Conservation (phyloP, 2,329 filamentous ascomycete species). For the Bipolaris gigantea region DNA sequence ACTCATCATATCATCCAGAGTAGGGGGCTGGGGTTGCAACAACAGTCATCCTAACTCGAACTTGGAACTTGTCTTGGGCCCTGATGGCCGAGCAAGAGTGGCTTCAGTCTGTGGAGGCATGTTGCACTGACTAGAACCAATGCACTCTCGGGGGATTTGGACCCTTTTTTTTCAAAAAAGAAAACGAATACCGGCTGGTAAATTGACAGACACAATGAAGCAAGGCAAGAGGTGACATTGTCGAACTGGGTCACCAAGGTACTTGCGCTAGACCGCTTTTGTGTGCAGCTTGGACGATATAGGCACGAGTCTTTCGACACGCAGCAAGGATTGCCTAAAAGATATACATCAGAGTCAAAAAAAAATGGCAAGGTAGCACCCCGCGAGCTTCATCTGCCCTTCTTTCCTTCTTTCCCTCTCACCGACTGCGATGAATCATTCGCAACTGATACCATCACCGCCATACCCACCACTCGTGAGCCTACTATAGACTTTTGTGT, state of each 20-base stretch:
- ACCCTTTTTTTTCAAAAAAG: neutral
- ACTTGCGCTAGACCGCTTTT: conserved; percentile 4
- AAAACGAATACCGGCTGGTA: too few relatives aligned
- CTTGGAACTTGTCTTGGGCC: neutral
- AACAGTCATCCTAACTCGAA: neutral
- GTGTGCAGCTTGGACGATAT: neutral
- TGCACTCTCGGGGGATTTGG: neutral
- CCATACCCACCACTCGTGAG: neutral
- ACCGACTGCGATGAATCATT: neutral
- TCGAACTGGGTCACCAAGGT: conserved; percentile 9
- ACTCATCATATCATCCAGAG: neutral
- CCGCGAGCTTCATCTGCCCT: neutral
- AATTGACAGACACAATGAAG: neutral
- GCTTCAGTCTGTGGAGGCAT: neutral
- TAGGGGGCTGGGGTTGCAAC: neutral
- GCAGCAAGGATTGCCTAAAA: neutral
- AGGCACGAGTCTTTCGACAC: neutral
- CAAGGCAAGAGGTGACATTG: neutral
- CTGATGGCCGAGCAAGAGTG: neutral
- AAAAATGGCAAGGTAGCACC: neutral
- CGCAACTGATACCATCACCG: neutral
- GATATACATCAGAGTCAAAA: neutral
- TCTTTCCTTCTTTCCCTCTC: neutral
- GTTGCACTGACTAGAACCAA: neutral
- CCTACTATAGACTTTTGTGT: neutral